A percentile compares a stretch with the other conserved stretches of the same genome.
These are phyloP conservation scores for Oryza longistaminata DNA, from an alignment of 176 grass and related monocot species.

Conservation along the genomic window DNA sequence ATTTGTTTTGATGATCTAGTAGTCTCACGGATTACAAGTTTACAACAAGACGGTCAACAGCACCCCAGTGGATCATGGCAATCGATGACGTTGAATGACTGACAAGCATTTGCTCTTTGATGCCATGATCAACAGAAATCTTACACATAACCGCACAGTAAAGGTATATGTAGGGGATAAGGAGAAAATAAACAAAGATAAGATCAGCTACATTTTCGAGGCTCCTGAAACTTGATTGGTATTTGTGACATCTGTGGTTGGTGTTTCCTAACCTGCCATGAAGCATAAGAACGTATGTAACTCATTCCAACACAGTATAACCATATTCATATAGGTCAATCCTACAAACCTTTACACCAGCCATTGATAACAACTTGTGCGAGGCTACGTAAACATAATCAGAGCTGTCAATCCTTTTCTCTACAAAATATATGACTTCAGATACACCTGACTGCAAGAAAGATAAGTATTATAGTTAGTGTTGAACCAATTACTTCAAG, in stretches of 20 bases:
- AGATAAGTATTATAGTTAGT: constrained; percentile 33
- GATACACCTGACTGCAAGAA: constrained; percentile 90
- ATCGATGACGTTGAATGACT: neutral
- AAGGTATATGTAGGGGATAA: neutral
- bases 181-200: neutral
- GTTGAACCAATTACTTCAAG: neutral
- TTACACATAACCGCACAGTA: neutral
- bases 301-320: neutral
- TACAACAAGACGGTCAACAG: neutral
- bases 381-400: constrained; percentile 82
- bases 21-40: neutral
- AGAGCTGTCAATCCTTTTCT: constrained; percentile 79
- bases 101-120: neutral
- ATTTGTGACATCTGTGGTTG: constrained; percentile 81
- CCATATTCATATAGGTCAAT: neutral
- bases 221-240: constrained; percentile 83
- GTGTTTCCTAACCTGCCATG: constrained; percentile 78
- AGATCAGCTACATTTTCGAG: constrained; percentile 35
- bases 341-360: constrained; percentile 76
- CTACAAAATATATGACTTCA: constrained; percentile 97
- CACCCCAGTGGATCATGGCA: neutral
- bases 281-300: constrained; percentile 22
- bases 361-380: constrained; percentile 82
- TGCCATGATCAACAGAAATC: neutral
- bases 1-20: no score